These are phyloP conservation scores for Plasmodium berghei DNA, from an alignment of 169 alveolate species.

Conservation along the genomic window DNA sequence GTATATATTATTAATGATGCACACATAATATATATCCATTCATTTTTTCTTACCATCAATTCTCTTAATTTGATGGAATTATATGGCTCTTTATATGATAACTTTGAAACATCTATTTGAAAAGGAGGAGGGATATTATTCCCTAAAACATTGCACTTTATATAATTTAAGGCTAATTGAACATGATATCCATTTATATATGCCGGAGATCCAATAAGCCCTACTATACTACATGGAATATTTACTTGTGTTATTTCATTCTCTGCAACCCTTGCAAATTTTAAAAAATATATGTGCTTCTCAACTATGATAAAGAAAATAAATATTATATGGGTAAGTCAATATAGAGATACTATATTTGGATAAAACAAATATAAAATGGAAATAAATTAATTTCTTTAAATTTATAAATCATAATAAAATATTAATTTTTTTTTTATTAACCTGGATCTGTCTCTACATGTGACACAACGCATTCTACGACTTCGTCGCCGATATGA, in stretches of 20 bases:
- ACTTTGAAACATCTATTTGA: slow-evolving; percentile 87
- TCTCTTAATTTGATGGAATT: slow-evolving; percentile 85
- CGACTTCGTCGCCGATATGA: slow-evolving; percentile 71
- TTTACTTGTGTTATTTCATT: slow-evolving; percentile 85
- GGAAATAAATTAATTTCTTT: no score
- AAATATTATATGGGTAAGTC: neutral
- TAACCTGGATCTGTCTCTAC: slow-evolving; percentile 86
- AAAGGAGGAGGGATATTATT: slow-evolving; percentile 88
- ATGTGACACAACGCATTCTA: slow-evolving; percentile 83
- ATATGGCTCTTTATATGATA: slow-evolving; percentile 86
- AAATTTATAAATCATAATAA: neutral
- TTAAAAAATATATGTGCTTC: slow-evolving; percentile 85
- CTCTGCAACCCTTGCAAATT: slow-evolving; percentile 85
- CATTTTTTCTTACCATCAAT: slow-evolving; percentile 69
- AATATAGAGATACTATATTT: neutral
- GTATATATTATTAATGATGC: neutral
- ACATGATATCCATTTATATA: slow-evolving; percentile 89
- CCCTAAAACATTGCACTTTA: slow-evolving; percentile 89
- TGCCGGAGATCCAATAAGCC: slow-evolving; percentile 91
- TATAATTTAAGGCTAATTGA: slow-evolving; percentile 86
- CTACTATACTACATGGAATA: slow-evolving; percentile 87
- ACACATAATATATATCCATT: neutral
- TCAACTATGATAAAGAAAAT: slow-evolving; percentile 67
- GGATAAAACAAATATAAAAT: neutral
- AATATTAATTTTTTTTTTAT: neutral